phyloP scores from a whole-genome alignment of 1,139 yeast genomes.

The Protomyces lactucae-debilis region DNA sequence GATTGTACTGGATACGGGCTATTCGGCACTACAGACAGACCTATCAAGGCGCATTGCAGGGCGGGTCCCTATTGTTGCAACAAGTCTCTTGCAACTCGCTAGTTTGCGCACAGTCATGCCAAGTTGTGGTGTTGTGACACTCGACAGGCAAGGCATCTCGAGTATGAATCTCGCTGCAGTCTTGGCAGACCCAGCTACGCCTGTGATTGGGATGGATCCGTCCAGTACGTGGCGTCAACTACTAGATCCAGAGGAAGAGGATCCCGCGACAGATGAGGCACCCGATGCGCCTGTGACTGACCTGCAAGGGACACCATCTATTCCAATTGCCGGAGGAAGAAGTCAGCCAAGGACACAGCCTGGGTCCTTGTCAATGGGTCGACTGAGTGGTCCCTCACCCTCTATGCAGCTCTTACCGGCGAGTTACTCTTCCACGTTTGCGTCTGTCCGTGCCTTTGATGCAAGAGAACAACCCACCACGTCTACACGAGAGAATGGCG shows the following conservation, averaged over 20 bases:
- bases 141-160: conserved; percentile 16
- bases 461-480: not conserved
- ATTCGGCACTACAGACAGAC: conserved; percentile 17
- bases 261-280: not conserved
- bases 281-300: not conserved
- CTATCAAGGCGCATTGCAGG: conserved; percentile 5
- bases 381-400: not conserved
- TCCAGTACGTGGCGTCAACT: conserved; percentile 12
- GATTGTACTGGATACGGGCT: conserved; percentile 19
- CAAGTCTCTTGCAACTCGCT: conserved; percentile 18
- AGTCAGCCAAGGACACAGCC: not conserved
- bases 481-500: not conserved
- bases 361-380: not conserved
- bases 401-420: not conserved
- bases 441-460: not conserved
- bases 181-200: conserved; percentile 22
- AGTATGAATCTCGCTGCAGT: conserved; percentile 22
- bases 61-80: conserved; percentile 11
- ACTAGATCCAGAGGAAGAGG: not conserved
- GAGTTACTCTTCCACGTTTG: not conserved
- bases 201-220: conserved; percentile 17
- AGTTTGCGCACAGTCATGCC: conserved; percentile 9
- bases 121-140: conserved; percentile 19
- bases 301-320: not conserved
- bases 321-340: not conserved